Conservation (phyloP, 306 rosid genomes). For the Luffa aegyptiaca region DNA sequence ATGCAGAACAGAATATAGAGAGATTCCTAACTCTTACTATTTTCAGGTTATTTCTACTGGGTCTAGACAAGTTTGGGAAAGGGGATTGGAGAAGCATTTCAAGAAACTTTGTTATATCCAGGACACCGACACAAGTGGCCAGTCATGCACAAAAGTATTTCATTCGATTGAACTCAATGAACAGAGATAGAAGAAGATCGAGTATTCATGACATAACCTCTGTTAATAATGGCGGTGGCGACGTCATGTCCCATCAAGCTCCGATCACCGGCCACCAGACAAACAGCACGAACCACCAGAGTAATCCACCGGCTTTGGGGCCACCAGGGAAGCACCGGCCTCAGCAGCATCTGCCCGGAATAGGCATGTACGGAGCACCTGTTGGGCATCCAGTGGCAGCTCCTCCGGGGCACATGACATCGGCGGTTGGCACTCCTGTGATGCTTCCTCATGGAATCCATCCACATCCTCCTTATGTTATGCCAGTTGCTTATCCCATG, state of each 20-base stretch:
- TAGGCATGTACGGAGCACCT: constrained; percentile 87
- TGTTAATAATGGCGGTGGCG: constrained; percentile 53
- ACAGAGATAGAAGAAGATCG: constrained; percentile 90
- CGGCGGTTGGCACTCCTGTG: constrained; percentile 93
- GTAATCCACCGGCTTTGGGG: constrained; percentile 40
- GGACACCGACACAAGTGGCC: constrained; percentile 97
- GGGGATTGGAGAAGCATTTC: constrained; percentile 99
- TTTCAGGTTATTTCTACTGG: constrained; percentile 82
- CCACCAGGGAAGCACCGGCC: constrained; percentile 56
- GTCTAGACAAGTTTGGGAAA: constrained; percentile 94
- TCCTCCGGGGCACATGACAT: constrained; percentile 71
- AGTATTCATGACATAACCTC: constrained; percentile 95
- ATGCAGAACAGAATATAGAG: not conserved
- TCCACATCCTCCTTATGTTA: constrained; percentile 52
- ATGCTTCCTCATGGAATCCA: constrained; percentile 76
- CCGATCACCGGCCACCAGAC: constrained; percentile 86
- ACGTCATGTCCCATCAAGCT: constrained; percentile 43
- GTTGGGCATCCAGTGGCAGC: constrained; percentile 81
- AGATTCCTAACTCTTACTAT: not conserved
- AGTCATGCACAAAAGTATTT: constrained; percentile 98
- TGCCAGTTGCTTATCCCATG: constrained; percentile 94
- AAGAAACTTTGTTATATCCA: constrained; percentile 86
- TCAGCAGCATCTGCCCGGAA: constrained; percentile 54
- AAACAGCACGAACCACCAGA: constrained; percentile 23
- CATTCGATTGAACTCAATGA: constrained; percentile 86